Evolutionary conservation across 306 rosid species (phyloP).

Genomic region (Vigna trinervia): DNA sequence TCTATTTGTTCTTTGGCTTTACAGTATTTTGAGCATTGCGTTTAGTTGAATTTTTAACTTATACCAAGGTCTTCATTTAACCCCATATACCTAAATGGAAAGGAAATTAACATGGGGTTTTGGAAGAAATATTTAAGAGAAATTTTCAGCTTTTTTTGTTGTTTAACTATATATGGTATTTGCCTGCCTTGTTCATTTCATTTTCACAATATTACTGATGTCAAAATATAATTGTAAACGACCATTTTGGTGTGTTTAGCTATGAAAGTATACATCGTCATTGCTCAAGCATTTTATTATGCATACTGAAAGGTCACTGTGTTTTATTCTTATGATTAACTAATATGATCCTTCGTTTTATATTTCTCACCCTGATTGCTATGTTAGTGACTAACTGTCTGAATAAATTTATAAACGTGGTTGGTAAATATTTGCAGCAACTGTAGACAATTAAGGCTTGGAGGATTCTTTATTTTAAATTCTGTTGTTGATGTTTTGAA

Average conservation of each 20-base stretch:
- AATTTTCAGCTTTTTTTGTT: neutral
- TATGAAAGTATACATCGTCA: neutral
- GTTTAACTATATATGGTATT: neutral
- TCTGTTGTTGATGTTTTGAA: slow-evolving; percentile 17
- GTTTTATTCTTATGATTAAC: neutral
- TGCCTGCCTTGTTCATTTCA: neutral
- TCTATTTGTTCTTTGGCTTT: neutral
- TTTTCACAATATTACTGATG: neutral
- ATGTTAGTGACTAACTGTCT: neutral
- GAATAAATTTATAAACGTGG: neutral
- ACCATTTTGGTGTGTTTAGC: neutral
- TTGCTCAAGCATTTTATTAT: neutral
- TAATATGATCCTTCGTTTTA: neutral
- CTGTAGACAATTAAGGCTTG: neutral
- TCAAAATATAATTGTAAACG: neutral
- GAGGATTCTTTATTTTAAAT: slow-evolving; percentile 35
- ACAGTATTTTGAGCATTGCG: neutral
- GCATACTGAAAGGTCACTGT: neutral
- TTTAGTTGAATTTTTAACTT: neutral
- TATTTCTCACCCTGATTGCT: neutral
- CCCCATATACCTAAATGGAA: neutral
- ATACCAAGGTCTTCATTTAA: neutral
- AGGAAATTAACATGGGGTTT: neutral
- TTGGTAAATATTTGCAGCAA: slow-evolving; percentile 13
- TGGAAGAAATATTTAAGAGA: neutral